These are phyloP conservation scores for Tremella fuciformis DNA, from an alignment of 768 basidiomycete genomes.

Conservation along the genomic window DNA sequence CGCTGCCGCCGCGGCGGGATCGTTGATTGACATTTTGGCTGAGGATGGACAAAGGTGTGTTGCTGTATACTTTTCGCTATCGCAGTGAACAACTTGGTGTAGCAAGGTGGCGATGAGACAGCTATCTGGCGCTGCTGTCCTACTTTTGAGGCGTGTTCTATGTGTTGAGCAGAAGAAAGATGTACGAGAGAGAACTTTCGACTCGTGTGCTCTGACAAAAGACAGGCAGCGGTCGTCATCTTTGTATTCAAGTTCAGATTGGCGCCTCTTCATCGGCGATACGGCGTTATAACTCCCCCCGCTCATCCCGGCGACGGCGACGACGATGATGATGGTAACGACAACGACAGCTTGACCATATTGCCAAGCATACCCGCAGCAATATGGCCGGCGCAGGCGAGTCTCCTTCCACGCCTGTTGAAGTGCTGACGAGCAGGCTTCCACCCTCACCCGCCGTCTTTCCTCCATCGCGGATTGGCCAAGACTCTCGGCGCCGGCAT, in stretches of 20 bases:
- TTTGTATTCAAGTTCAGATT: background rate
- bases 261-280: conserved; percentile 11
- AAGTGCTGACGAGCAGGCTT: conserved; percentile 59
- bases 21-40: conserved; percentile 36
- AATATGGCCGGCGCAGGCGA: conserved; percentile 38
- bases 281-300: conserved; percentile 11
- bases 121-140: no score
- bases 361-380: background rate
- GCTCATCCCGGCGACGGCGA: no score
- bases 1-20: conserved; percentile 34
- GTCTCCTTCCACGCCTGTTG: conserved; percentile 6
- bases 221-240: no score
- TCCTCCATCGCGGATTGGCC: conserved; percentile 70
- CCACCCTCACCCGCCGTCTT: conserved; percentile 78
- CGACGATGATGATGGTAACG: no score
- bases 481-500: conserved; percentile 86
- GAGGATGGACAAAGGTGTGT: conserved; percentile 6
- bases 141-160: no score
- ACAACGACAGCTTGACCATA: no score
- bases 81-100: conserved; percentile 2
- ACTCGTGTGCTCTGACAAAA: no score
- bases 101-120: background rate
- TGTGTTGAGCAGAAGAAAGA: no score
- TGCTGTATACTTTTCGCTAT: conserved; percentile 6
- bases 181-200: no score